These are phyloP conservation scores for Zanthoxylum bungeanum DNA, from an alignment of 345 rosid species.

Conservation along the genomic window DNA sequence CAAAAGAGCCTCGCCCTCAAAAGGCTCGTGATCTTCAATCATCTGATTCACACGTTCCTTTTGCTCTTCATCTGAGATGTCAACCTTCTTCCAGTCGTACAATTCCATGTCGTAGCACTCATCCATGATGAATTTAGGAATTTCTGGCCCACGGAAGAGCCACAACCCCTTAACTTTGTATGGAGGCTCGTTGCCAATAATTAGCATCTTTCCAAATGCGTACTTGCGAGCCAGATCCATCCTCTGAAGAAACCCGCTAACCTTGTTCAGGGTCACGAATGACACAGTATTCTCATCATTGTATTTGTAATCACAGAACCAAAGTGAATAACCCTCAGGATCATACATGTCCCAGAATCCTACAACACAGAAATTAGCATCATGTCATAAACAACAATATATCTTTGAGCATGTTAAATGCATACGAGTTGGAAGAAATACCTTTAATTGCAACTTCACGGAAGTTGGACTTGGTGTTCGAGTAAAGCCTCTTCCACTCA, in stretches of 20 bases:
- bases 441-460: constrained; percentile 97
- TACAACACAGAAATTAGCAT: constrained; percentile 21
- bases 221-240: constrained; percentile 97
- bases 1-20: constrained; percentile 87
- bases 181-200: constrained; percentile 75
- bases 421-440: background rate
- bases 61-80: constrained; percentile 72
- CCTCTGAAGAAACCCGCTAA: constrained; percentile 90
- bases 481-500: constrained; percentile 99
- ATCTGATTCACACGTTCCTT: constrained; percentile 93
- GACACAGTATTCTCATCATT: constrained; percentile 92
- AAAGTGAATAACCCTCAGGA: constrained; percentile 93
- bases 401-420: too few relatives aligned
- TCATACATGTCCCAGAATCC: constrained; percentile 99
- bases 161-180: constrained; percentile 93
- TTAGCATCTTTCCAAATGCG: constrained; percentile 94
- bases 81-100: constrained; percentile 90
- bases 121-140: constrained; percentile 79
- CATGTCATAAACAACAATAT: background rate
- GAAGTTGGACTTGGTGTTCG: constrained; percentile 93
- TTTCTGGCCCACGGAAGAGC: constrained; percentile 92
- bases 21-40: constrained; percentile 92
- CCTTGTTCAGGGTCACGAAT: constrained; percentile 89
- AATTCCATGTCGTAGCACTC: constrained; percentile 99
- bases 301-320: constrained; percentile 99